These are phyloP conservation scores for Colletotrichum neosansevieriae DNA, from an alignment of 2,329 filamentous ascomycete species.

Conservation along the genomic window DNA sequence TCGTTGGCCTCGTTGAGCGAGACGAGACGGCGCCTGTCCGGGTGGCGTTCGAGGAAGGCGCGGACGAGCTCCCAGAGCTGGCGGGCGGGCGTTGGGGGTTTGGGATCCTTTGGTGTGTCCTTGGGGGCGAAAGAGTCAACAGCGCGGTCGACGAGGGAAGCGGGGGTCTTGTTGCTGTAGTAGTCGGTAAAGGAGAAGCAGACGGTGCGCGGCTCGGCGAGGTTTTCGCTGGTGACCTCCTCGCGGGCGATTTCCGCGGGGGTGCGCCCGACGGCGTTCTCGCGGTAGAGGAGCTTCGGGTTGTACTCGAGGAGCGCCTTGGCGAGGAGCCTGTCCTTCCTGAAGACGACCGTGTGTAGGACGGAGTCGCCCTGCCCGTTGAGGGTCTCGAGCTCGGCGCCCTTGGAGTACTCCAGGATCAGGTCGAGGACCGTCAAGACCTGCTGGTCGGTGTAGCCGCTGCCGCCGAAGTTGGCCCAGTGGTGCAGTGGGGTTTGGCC, in stretches of 20 bases:
- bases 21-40: constrained; percentile 61
- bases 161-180: constrained; percentile 12
- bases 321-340: constrained; percentile 51
- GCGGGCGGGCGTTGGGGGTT: constrained; percentile 2
- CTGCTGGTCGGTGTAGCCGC: constrained; percentile 43
- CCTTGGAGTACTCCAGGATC: constrained; percentile 67
- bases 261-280: constrained; percentile 82
- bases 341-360: constrained; percentile 68
- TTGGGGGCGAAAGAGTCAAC: constrained; percentile 32
- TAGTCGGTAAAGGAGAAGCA: constrained; percentile 15
- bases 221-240: constrained; percentile 55
- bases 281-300: constrained; percentile 72
- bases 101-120: background rate
- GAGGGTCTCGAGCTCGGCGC: constrained; percentile 67
- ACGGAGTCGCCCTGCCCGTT: constrained; percentile 75
- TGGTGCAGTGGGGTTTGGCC: constrained; percentile 74
- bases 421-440: constrained; percentile 58
- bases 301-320: constrained; percentile 65
- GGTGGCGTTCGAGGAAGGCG: constrained; percentile 45
- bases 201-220: constrained; percentile 44
- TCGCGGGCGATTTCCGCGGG: constrained; percentile 76
- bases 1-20: constrained; percentile 69
- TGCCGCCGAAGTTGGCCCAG: constrained; percentile 57
- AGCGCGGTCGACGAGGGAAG: constrained; percentile 20
- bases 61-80: constrained; percentile 44